Conservation (phyloP, 2,329 filamentous ascomycete genomes). For the Talaromyces funiculosus region DNA sequence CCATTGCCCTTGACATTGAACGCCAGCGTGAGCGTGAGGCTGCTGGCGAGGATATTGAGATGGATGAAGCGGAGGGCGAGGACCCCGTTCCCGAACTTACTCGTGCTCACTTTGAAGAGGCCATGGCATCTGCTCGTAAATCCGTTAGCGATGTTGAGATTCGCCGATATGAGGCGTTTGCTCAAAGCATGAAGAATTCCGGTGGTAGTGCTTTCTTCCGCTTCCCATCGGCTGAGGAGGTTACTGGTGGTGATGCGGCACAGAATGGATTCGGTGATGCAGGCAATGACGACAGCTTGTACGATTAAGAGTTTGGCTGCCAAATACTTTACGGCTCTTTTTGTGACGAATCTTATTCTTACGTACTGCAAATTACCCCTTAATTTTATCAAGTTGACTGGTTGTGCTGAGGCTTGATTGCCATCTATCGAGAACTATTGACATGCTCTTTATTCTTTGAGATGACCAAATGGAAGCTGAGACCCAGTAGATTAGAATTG, state of each 20-base stretch:
- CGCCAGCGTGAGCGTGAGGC: conserved; percentile 84
- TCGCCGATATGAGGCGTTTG: conserved; percentile 94
- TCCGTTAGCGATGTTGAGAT: conserved; percentile 97
- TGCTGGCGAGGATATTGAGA: conserved; percentile 66
- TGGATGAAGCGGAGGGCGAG: conserved; percentile 68
- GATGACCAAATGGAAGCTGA: background rate
- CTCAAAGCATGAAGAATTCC: conserved; percentile 98
- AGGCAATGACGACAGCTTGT: conserved; percentile 93
- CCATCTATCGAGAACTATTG: background rate
- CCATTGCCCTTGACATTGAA: conserved; percentile 83
- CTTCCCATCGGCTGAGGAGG: conserved; percentile 66
- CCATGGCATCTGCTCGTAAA: conserved; percentile 88
- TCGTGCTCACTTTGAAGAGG: conserved; percentile 96
- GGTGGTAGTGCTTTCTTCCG: conserved; percentile 97
- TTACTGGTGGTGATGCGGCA: conserved; percentile 41
- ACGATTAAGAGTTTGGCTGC: conserved; percentile 61
- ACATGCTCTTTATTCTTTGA: background rate
- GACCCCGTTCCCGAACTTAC: conserved; percentile 95
- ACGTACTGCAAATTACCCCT: conserved; percentile 3
- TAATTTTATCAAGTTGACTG: background rate
- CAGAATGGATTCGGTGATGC: conserved; percentile 68
- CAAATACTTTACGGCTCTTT: conserved; percentile 36
- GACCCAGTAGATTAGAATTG: conserved; percentile 7
- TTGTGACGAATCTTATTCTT: conserved; percentile 8
- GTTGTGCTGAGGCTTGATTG: conserved; percentile 1